Evolutionary conservation across 441 rosid genomes (phyloP), one percentile per base, ranked within the genome.

Genomic region (Bruguiera hainesii): DNA sequence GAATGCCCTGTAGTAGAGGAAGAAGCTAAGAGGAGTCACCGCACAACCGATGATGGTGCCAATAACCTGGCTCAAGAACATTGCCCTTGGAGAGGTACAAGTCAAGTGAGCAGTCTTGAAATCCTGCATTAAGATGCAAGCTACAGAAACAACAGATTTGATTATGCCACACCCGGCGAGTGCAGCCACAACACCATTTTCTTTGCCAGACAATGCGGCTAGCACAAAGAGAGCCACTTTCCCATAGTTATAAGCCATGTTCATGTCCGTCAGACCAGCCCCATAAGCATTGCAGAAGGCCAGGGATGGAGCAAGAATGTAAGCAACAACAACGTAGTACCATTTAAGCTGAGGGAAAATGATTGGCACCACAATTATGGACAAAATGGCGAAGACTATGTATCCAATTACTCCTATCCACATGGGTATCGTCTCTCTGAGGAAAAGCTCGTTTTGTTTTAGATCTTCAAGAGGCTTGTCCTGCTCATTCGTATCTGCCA

Each of bases 201-300:
- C 74, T 56, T 79, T 84, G 42, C 94, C 84, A 5, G 89, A 52
- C 49, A 84, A 31, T 4, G 89, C 91, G 0, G 91, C 94, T 1
- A 88, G 64, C 30, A 84, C 75, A 50, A 84, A 88, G 26, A 88
- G 80, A 8, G 89, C 89, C 1, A 88, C 85, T 75, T 88, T 88
- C 42, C 94, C 91, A 57, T 88, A 88, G 60, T 86, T 88, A 51
- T 84, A 86, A 33, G 89, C 89, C 94, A 88, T 88, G 80, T 86
- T 88, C 9, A 86, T 80, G 67, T 88, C 91, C 0, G 94, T 88
- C 3, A 86, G 85, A 4, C 94, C 94, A 0, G 91, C 84, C 15
- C 94, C 94, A 25, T 84, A 84, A 3, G 91, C 91, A 58, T 88
- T 88, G 80, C 91, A 88, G 65, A 86, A 88, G n/a, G 89, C 73